A percentile compares a stretch with the other conserved stretches of the same genome.
Evolutionary conservation across 2,329 filamentous ascomycete genomes (phyloP).

Genomic region (Diaporthe citriasiana): DNA sequence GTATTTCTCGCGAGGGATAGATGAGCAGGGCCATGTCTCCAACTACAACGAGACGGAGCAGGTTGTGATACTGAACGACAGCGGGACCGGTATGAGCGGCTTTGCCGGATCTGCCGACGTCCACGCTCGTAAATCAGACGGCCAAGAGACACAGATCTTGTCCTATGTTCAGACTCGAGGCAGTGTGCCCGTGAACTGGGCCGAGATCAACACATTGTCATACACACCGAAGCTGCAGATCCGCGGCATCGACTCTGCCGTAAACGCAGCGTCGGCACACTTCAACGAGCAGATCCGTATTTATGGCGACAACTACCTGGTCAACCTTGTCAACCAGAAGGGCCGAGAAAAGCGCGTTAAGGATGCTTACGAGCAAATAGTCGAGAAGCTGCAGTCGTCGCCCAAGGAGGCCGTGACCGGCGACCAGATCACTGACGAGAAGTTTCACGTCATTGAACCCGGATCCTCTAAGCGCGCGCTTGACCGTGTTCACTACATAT

Average conservation of each 20-base stretch:
- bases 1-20: conserved; percentile 94
- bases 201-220: conserved; percentile 91
- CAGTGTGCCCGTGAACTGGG: conserved; percentile 96
- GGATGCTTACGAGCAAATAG: conserved; percentile 92
- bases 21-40: conserved; percentile 94
- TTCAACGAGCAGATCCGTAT: conserved; percentile 93
- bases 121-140: conserved; percentile 77
- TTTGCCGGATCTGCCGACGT: conserved; percentile 83
- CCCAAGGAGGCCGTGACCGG: conserved; percentile 76
- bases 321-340: conserved; percentile 97
- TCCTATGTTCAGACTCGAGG: conserved; percentile 97
- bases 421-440: conserved; percentile 80
- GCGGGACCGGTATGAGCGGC: conserved; percentile 78
- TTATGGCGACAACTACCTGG: conserved; percentile 97
- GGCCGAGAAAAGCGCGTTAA: conserved; percentile 92
- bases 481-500: conserved; percentile 93
- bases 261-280: conserved; percentile 84
- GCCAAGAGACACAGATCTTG: conserved; percentile 87
- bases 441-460: conserved; percentile 83
- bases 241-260: conserved; percentile 83
- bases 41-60: conserved; percentile 99
- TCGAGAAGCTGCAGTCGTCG: conserved; percentile 79
- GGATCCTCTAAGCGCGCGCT: conserved; percentile 71
- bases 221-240: conserved; percentile 94
- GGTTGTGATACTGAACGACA: conserved; percentile 89